Base-by-base conservation (phyloP, 2,329 filamentous ascomycete genomes). In the Xylariaceae sp. region DNA sequence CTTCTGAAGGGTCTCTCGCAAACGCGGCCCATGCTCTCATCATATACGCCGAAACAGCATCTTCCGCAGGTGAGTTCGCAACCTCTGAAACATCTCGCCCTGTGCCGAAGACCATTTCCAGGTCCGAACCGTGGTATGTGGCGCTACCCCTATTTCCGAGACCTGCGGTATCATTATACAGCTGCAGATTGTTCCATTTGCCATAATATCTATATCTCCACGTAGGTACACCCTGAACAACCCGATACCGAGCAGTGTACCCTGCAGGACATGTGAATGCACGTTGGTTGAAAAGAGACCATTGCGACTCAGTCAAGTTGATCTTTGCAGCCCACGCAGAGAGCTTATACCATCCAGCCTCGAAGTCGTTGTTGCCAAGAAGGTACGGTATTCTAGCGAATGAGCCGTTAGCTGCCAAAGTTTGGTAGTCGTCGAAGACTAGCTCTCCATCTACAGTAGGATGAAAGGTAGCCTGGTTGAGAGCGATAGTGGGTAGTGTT, bases 31-130 rank as follows among this genome's bases (percentile, higher is more conserved):
- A 42, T 42, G 45, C 45, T 25, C 17, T 32, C 12, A 8, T n/a
- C 34, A 41, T 48, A 16, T 38, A 27, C 20, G 37, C 14, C 19
- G 22, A 17, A n/a, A 45, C 46, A 6, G 45, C 38, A 2, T 5
- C 5, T 4, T 23, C 35, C 11, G 16, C 19, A 14, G 37, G 23
- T n/a, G n/a, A n/a, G n/a, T n/a, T n/a, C n/a, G n/a, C n/a, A n/a
- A n/a, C n/a, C 37, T 42, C 16, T 42, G 32, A 17, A 40, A n/a
- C 12, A 22, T 38, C 6, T 45, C 41, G 7, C n/a, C n/a, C n/a
- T n/a, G 46, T 48, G 14, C 46, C 46, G 23, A 48, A 48, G 12
- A 44, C 34, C 22, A 48, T 38, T 1, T 41, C 32, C n/a, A 44
- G 11, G 21, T 48, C 46, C 8, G 41, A 23, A 2, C 22, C 34